Evolutionary conservation across 495 filamentous ascomycete genomes (phyloP), one percentile per base, ranked within the genome.

Genomic region (Lasiosphaeriaceae sp.): DNA sequence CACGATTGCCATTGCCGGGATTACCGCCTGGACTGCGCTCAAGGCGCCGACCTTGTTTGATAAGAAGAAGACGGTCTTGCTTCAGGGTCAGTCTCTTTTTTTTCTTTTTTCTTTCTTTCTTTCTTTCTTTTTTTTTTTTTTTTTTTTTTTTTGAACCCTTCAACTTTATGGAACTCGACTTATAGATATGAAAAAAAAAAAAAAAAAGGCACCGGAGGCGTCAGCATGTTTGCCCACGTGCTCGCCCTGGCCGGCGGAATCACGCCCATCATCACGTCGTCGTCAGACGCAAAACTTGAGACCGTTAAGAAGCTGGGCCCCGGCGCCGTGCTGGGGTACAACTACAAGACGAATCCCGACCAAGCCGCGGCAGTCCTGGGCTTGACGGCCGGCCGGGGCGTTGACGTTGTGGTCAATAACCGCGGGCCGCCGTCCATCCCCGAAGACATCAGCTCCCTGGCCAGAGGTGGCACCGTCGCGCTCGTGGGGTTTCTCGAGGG

Each of bases 231-330:
- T 16, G 60, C 50, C 1, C 55, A 60, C 11, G 23, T 57, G 12
- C 47, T 71, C 47, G 54, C 54, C 14, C 53, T 69, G 11, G 68
- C 62, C 0, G 60, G 47, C 3, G 67, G 69, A 11, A 21, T 67
- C 20, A 61, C 19, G 8, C 58, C 66, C 1, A 75, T 76, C 50
- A 74, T 76, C 54, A 76, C 70, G 1, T 76, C 74, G 1, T 74
- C 70, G 1, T 71, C 70, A 1, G 71, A 76, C 46, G 57, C 47
- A 24, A 63, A 69, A 39, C 63, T 73, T 3, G 55, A 47, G 0
- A 9, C 37, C 7, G 20, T 29, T 14, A 47, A 47, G 17, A 44
- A 29, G 21, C 22, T 41, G 29, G 49, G 49, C 29, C 24, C 49
- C 21, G 49, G 49, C 49, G 49, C 49, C 31, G 49, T 52, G 17